phyloP scores from a whole-genome alignment of 257 asterid species.

The Rehmannia glutinosa region DNA sequence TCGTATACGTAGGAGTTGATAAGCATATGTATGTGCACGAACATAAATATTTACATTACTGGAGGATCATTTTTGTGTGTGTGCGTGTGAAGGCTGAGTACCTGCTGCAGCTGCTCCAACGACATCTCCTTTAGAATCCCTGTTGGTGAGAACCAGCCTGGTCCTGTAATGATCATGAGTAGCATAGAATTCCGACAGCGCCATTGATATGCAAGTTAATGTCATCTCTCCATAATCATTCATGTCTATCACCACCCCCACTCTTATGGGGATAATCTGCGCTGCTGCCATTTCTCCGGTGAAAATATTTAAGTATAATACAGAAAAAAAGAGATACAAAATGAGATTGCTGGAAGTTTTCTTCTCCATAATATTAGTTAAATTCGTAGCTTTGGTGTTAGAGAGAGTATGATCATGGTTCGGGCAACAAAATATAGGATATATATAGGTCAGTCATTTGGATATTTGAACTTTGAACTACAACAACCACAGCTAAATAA shows the following conservation, averaged over 20 bases:
- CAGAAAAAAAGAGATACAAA: neutral
- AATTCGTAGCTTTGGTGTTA: neutral
- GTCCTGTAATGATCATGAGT: conserved; percentile 30
- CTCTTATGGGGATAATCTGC: conserved; percentile 25
- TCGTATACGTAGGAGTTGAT: too few relatives aligned
- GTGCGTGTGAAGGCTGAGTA: too few relatives aligned
- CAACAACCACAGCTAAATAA: too few relatives aligned
- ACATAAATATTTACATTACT: too few relatives aligned
- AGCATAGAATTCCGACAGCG: conserved; percentile 51
- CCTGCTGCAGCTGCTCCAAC: conserved; percentile 59
- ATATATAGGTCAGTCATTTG: neutral
- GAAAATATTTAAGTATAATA: neutral
- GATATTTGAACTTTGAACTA: neutral
- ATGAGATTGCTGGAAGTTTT: neutral
- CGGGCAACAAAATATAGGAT: neutral
- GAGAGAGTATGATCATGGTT: neutral
- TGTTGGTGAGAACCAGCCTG: conserved; percentile 28
- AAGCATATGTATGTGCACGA: too few relatives aligned
- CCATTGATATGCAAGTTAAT: conserved; percentile 49
- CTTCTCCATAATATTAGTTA: neutral
- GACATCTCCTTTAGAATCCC: conserved; percentile 32
- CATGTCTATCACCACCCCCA: conserved; percentile 52
- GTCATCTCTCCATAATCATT: conserved; percentile 31
- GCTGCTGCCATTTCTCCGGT: conserved; percentile 12
- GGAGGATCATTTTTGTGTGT: too few relatives aligned